Conservation (phyloP, 2,329 filamentous ascomycete genomes). For the Huntiella decipiens region DNA sequence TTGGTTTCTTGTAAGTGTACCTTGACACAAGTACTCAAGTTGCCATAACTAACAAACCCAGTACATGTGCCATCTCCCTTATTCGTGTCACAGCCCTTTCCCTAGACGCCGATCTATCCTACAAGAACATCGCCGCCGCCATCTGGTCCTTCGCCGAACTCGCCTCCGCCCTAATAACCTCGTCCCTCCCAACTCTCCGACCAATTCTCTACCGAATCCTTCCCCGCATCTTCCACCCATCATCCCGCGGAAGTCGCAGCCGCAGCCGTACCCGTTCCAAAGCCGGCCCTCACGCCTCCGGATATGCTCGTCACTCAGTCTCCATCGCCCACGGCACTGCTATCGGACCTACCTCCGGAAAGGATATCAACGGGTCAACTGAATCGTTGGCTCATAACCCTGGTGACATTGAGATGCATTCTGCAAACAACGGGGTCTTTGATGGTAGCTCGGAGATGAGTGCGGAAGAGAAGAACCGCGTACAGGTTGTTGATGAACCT, state of each 20-base stretch:
- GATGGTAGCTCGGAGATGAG: background rate
- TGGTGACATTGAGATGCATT: slow-evolving; percentile 6
- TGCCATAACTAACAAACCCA: background rate
- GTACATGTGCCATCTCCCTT: slow-evolving; percentile 15
- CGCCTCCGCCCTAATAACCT: slow-evolving; percentile 14
- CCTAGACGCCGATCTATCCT: slow-evolving; percentile 13
- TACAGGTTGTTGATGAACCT: background rate
- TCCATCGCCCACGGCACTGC: background rate
- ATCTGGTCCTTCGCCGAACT: slow-evolving; percentile 15
- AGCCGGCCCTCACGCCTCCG: background rate
- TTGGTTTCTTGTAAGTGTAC: slow-evolving; percentile 14
- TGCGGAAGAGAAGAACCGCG: background rate
- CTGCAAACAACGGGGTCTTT: background rate
- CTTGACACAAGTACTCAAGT: background rate
- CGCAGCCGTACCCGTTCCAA: background rate
- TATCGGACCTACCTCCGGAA: background rate
- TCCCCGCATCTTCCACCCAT: slow-evolving; percentile 13
- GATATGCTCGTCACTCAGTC: slow-evolving; percentile 4
- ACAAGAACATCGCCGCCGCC: slow-evolving; percentile 15
- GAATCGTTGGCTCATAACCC: slow-evolving; percentile 3
- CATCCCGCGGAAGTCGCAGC: slow-evolving; percentile 1
- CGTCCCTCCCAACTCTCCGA: slow-evolving; percentile 15
- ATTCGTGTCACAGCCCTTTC: slow-evolving; percentile 14
- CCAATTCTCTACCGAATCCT: slow-evolving; percentile 15
- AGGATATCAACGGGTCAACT: slow-evolving; percentile 3